Evolutionary conservation across 257 asterid species (phyloP).

Genomic region (Petunia secreta): DNA sequence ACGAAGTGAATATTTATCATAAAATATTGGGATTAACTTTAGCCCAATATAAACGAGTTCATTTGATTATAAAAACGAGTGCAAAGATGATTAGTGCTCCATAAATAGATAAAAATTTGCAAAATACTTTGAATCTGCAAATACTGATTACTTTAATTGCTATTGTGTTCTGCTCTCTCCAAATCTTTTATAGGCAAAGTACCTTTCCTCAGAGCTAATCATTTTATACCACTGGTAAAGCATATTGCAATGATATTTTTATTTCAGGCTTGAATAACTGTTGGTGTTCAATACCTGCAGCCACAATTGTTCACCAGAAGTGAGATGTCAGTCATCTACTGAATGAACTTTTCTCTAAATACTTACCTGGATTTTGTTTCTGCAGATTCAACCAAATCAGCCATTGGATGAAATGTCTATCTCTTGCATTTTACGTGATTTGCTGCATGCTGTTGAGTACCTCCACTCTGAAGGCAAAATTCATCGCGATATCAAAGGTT

Average conservation of each 20-base stretch:
- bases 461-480: conserved; percentile 98
- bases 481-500: conserved; percentile 99
- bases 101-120: not conserved
- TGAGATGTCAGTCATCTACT: not conserved
- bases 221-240: not conserved
- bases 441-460: conserved; percentile 94
- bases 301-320: conserved; percentile 10
- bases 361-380: conserved; percentile 32
- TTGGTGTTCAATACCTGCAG: not conserved
- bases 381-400: conserved; percentile 94
- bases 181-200: not conserved
- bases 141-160: not conserved
- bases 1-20: conserved; percentile 1
- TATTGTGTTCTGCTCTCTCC: not conserved
- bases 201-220: not conserved
- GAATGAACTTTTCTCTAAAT: not conserved
- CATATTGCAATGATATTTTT: conserved; percentile 7
- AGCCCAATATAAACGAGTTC: not conserved
- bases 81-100: conserved; percentile 2
- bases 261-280: not conserved
- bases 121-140: not conserved
- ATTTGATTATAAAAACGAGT: not conserved
- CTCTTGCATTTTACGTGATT: conserved; percentile 90
- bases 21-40: conserved; percentile 21
- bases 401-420: conserved; percentile 97